These are phyloP conservation scores for Fusarium papillatum DNA, from an alignment of 2,329 filamentous ascomycete species.

Conservation along the genomic window DNA sequence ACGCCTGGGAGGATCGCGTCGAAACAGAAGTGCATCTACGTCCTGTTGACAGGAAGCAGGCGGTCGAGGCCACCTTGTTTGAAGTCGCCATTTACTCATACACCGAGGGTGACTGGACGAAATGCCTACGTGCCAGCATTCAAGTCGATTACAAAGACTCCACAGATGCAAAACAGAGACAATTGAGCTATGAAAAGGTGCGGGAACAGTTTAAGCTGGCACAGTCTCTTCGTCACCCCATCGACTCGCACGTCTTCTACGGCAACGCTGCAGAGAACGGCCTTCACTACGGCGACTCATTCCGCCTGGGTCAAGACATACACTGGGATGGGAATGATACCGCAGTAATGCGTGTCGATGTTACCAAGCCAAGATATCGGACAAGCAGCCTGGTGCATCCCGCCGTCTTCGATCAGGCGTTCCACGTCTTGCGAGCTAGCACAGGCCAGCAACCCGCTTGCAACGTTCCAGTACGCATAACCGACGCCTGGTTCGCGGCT, in stretches of 20 bases:
- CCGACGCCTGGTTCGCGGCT: background rate
- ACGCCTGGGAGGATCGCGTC: conserved; percentile 7
- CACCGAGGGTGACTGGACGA: background rate
- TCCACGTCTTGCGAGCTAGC: background rate
- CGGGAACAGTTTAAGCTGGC: background rate
- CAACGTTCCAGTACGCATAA: background rate
- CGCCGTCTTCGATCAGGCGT: background rate
- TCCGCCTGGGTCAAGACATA: background rate
- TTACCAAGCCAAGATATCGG: background rate
- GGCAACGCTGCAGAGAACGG: background rate
- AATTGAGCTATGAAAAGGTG: background rate
- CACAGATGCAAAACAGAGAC: background rate
- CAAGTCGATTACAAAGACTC: background rate
- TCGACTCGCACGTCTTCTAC: background rate
- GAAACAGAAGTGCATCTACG: background rate
- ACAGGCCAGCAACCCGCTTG: background rate
- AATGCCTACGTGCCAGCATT: background rate
- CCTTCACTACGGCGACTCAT: background rate
- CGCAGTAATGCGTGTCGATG: background rate
- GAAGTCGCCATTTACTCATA: conserved; percentile 3
- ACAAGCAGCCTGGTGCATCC: background rate
- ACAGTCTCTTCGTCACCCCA: background rate
- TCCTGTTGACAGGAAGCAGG: background rate
- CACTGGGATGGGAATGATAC: background rate
- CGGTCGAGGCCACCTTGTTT: too few relatives aligned